phyloP scores from a whole-genome alignment of 345 rosid species.

The Pistacia atlantica region DNA sequence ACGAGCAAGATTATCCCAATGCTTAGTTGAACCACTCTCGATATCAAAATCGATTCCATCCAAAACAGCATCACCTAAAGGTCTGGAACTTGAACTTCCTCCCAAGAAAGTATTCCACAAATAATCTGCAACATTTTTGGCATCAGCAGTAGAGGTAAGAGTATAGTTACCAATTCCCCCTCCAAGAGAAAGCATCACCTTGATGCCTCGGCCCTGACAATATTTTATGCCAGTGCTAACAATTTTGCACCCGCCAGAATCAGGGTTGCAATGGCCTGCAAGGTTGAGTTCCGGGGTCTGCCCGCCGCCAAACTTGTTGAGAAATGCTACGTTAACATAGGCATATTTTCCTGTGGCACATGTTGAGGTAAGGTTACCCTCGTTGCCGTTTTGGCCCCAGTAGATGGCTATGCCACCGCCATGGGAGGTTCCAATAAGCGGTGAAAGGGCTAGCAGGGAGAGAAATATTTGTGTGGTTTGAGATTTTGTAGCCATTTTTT shows the following conservation, averaged over 20 bases:
- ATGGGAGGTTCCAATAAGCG: not conserved
- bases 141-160: constrained; percentile 46
- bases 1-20: constrained; percentile 53
- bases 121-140: constrained; percentile 40
- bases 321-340: constrained; percentile 58
- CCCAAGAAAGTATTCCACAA: constrained; percentile 51
- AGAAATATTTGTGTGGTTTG: constrained; percentile 17
- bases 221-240: constrained; percentile 37
- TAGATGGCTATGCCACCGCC: constrained; percentile 41
- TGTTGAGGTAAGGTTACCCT: constrained; percentile 46
- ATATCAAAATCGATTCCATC: constrained; percentile 65
- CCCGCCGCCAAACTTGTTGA: constrained; percentile 53
- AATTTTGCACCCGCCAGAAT: constrained; percentile 35
- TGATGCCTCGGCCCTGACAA: constrained; percentile 53
- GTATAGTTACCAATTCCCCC: constrained; percentile 54
- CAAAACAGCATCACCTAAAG: constrained; percentile 51
- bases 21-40: constrained; percentile 40
- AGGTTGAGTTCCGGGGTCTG: constrained; percentile 49
- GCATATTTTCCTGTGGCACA: constrained; percentile 50
- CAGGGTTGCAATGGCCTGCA: constrained; percentile 63
- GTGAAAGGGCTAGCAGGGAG: constrained; percentile 12
- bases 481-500: not conserved
- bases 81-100: constrained; percentile 46
- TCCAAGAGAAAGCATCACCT: constrained; percentile 63
- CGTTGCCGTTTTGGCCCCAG: constrained; percentile 66